A percentile compares a stretch with the other conserved stretches of the same genome.
Evolutionary conservation across 2,329 filamentous ascomycete species (phyloP).

Genomic region (Apiospora rasikravindrae): DNA sequence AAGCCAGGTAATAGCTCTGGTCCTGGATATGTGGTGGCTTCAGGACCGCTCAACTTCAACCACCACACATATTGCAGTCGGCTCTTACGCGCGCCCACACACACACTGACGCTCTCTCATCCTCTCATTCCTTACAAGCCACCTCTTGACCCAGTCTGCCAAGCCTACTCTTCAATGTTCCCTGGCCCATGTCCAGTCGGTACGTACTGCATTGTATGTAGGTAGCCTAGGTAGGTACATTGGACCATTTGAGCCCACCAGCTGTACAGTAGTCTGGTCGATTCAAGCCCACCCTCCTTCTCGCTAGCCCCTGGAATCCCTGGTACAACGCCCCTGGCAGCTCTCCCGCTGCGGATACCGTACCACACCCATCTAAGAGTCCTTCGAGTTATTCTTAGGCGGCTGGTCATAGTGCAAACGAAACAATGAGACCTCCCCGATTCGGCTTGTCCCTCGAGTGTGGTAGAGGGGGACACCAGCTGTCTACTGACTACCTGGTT

Average conservation of each 20-base stretch:
- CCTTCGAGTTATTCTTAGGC: conserved; percentile 2
- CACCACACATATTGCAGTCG: conserved; percentile 7
- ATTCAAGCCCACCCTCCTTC: background rate
- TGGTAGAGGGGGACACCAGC: background rate
- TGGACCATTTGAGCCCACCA: background rate
- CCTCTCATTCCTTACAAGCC: conserved; percentile 8
- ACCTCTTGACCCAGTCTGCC: background rate
- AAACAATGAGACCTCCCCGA: conserved; percentile 16
- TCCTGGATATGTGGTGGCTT: background rate
- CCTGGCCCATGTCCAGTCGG: background rate
- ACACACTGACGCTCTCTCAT: background rate
- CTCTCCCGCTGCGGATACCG: conserved; percentile 15
- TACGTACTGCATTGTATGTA: background rate
- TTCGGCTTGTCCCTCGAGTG: background rate
- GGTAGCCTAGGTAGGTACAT: background rate
- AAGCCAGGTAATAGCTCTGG: conserved; percentile 1
- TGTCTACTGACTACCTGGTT: background rate
- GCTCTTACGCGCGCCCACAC: background rate
- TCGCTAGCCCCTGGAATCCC: conserved; percentile 3
- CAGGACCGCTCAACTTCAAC: conserved; percentile 6
- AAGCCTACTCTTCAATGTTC: background rate
- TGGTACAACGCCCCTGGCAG: conserved; percentile 14
- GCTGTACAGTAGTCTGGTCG: background rate
- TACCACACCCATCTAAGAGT: conserved; percentile 3
- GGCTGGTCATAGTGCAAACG: conserved; percentile 8